phyloP scores from a whole-genome alignment of 1,139 yeast genomes.

The Groenewaldozyma sp. region DNA sequence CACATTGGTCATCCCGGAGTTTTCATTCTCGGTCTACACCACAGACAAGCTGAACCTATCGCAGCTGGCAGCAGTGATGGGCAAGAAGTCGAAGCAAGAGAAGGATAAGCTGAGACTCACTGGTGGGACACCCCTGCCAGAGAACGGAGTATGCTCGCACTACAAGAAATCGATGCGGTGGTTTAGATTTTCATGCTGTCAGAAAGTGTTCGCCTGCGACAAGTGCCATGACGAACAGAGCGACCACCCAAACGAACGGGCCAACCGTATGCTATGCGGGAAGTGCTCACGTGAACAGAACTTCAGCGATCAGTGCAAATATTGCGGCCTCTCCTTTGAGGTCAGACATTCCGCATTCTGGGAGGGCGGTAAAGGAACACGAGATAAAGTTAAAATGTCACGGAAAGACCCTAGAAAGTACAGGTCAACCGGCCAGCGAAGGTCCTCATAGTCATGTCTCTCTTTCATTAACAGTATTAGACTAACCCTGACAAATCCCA shows the following conservation, averaged over 20 bases:
- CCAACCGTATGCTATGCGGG: conserved; percentile 36
- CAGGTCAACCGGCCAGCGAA: conserved; percentile 24
- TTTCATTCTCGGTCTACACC: conserved; percentile 26
- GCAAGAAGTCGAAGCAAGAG: conserved; percentile 12
- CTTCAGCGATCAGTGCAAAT: conserved; percentile 27
- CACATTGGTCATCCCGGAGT: conserved; percentile 27
- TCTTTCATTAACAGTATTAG: too few relatives aligned
- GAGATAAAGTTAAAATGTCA: conserved; percentile 33
- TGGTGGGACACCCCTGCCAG: conserved; percentile 34
- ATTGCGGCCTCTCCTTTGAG: conserved; percentile 31
- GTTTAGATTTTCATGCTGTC: conserved; percentile 37
- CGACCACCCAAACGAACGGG: conserved; percentile 32
- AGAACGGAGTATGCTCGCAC: conserved; percentile 34
- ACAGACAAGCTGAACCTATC: conserved; percentile 14
- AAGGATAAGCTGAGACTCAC: conserved; percentile 27
- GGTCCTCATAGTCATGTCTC: too few relatives aligned
- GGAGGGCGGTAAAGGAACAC: conserved; percentile 40
- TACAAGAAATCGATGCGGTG: conserved; percentile 35
- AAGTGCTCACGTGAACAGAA: conserved; percentile 36
- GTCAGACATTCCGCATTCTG: conserved; percentile 32
- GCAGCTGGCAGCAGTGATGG: conserved; percentile 15
- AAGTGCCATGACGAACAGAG: conserved; percentile 33
- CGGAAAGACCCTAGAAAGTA: conserved; percentile 35
- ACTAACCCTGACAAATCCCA: too few relatives aligned
- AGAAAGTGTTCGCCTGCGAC: conserved; percentile 35